A percentile compares a stretch with the other conserved stretches of the same genome.
phyloP scores from a whole-genome alignment of 306 rosid genomes.

The Canavalia gladiata region DNA sequence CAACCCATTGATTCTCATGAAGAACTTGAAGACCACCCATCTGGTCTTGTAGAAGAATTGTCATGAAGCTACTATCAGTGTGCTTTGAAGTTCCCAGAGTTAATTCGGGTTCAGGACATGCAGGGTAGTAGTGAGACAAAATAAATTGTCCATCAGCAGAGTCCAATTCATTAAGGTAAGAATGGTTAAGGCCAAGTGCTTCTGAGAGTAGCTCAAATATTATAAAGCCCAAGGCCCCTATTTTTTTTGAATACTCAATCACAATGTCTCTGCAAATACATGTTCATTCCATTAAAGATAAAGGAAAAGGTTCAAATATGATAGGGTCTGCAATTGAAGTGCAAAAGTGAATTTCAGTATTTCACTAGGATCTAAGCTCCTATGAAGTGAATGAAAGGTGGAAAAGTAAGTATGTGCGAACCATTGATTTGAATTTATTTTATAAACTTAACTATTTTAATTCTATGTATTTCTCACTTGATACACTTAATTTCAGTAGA shows the following conservation, averaged over 20 bases:
- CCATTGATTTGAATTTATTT: too few species aligned
- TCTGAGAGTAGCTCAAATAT: slow-evolving; percentile 50
- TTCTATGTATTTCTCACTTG: too few species aligned
- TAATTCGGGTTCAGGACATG: slow-evolving; percentile 58
- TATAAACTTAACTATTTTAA: too few species aligned
- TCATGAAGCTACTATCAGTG: slow-evolving; percentile 47
- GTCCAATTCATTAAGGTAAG: slow-evolving; percentile 40
- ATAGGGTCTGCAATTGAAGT: neutral
- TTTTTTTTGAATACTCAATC: slow-evolving; percentile 45
- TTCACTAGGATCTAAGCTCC: too few species aligned
- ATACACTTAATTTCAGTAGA: too few species aligned
- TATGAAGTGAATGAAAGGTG: too few species aligned
- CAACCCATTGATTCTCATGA: slow-evolving; percentile 36
- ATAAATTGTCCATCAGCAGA: neutral
- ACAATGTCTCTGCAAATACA: slow-evolving; percentile 46
- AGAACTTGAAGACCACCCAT: slow-evolving; percentile 65
- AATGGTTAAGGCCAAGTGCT: slow-evolving; percentile 45
- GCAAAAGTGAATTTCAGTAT: neutral
- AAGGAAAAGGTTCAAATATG: neutral
- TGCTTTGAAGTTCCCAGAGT: slow-evolving; percentile 46
- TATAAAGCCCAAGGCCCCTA: slow-evolving; percentile 23
- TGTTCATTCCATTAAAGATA: neutral
- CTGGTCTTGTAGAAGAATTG: slow-evolving; percentile 62
- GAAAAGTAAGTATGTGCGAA: too few species aligned
- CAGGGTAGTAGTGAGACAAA: slow-evolving; percentile 46